phyloP scores from a whole-genome alignment of 2,329 filamentous ascomycete species.

The Penicillium sp. region DNA sequence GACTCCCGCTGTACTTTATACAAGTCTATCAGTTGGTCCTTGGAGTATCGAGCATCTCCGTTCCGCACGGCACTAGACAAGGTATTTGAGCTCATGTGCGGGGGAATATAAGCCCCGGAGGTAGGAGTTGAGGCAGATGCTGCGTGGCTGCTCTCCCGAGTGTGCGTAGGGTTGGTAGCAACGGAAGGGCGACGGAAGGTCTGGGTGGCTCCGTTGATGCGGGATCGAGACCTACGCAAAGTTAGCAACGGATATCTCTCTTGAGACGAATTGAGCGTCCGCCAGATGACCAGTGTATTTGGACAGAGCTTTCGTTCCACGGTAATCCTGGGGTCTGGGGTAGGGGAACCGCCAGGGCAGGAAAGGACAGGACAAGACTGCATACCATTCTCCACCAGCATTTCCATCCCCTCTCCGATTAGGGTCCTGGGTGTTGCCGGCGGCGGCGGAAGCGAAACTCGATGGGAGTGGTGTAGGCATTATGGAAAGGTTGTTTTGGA shows the following conservation, averaged over 20 bases:
- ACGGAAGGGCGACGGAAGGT: slow-evolving; percentile 66
- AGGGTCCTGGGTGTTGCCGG: slow-evolving; percentile 68
- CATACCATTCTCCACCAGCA: slow-evolving; percentile 72
- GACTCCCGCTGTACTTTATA: slow-evolving; percentile 61
- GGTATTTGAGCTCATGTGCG: slow-evolving; percentile 57
- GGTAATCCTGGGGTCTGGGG: neutral
- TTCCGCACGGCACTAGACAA: slow-evolving; percentile 51
- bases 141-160: slow-evolving; percentile 43
- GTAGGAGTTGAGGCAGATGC: slow-evolving; percentile 43
- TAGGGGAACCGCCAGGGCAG: neutral
- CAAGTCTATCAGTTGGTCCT: slow-evolving; percentile 75
- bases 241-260: slow-evolving; percentile 19
- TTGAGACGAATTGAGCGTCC: neutral
- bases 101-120: slow-evolving; percentile 58
- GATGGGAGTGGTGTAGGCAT: slow-evolving; percentile 77
- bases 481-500: slow-evolving; percentile 28
- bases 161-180: slow-evolving; percentile 54
- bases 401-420: slow-evolving; percentile 59
- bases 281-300: neutral
- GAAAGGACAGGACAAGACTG: neutral
- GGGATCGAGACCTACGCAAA: slow-evolving; percentile 55
- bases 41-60: slow-evolving; percentile 68
- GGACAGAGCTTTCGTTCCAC: neutral
- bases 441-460: slow-evolving; percentile 80
- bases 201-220: slow-evolving; percentile 66